Evolutionary conservation across 164 flowering plant genomes (phyloP).

Genomic region (Buxus sempervirens): DNA sequence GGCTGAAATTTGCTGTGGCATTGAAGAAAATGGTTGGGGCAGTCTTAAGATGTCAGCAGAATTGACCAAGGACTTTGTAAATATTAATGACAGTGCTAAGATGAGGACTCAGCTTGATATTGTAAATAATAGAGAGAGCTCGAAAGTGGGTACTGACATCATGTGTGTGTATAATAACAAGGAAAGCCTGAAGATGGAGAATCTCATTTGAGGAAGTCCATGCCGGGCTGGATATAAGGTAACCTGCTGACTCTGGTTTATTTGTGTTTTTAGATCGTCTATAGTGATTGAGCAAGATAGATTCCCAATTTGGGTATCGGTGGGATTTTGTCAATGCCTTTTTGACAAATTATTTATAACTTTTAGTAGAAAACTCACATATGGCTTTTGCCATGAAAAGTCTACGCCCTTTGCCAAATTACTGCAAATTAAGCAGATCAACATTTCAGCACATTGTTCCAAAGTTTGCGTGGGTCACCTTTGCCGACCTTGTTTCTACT

Average conservation of each 20-base stretch:
- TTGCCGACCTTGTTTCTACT: too few relatives aligned
- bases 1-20: constrained; percentile 23
- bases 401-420: too few relatives aligned
- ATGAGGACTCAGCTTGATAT: constrained; percentile 28
- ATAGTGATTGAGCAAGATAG: too few relatives aligned
- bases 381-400: too few relatives aligned
- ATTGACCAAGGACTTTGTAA: constrained; percentile 43
- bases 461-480: too few relatives aligned
- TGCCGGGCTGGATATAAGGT: constrained; percentile 45
- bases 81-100: constrained; percentile 31
- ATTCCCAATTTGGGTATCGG: too few relatives aligned
- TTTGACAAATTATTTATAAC: too few relatives aligned
- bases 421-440: too few relatives aligned
- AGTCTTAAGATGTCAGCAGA: constrained; percentile 25
- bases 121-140: constrained; percentile 55
- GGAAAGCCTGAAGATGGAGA: constrained; percentile 40
- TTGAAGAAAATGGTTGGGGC: constrained; percentile 32
- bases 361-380: too few relatives aligned
- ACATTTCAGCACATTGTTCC: too few relatives aligned
- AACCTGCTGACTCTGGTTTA: constrained; percentile 14
- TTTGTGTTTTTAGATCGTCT: not conserved
- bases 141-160: constrained; percentile 34
- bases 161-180: constrained; percentile 51
- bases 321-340: too few relatives aligned
- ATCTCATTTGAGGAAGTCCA: constrained; percentile 34